Evolutionary conservation across 306 rosid species (phyloP), one percentile per base, ranked within the genome.

Genomic region (Gynostemma pentaphyllum): DNA sequence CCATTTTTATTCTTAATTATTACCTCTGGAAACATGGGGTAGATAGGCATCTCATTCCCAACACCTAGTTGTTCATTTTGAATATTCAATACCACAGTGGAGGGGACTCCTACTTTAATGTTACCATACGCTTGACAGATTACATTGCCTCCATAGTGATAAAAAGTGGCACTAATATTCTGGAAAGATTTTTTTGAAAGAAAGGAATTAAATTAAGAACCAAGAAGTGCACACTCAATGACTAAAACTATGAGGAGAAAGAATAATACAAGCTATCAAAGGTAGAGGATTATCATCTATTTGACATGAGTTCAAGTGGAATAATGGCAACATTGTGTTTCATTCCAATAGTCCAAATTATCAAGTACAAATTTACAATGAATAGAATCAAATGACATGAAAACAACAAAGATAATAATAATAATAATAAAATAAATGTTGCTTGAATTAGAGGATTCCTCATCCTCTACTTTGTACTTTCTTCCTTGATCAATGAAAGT

Each of bases 21-120:
- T 67, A 89, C 97, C 97, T 91, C 86, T 29, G 87, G 75, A 79
- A 85, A 85, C 73, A 77, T 72, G 12, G 95, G 98, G 80, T 88
- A 91, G 65, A 91, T 82, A 66, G 92, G 85, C 81, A 88, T 81
- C 76, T 77, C 83, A 60, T 68, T 75, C 59, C 98, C 96, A 77
- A 85, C 69, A 48, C 85, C 88, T 68, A 91, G 95, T 53, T 77
- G 87, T 63, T 88, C 89, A 61, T 95, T 88, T 79, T 91, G 98
- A 40, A 77, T 80, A 71, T 84, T 81, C 76, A 91, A 86, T 39
- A 64, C 55, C 72, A 76, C 80, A 16, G 82, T 72, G 73, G 88
- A 78, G 16, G 98, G 95, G 69, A 87, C 44, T 79, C 80, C 92
- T 65, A 91, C 91, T 79, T 72, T 80, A 46, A 87, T 61, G 62